Percentiles rank a stretch among this genome's conserved stretches.
These are phyloP conservation scores for Penicillium roqueforti DNA, from an alignment of 495 filamentous ascomycete genomes.

Conservation along the genomic window DNA sequence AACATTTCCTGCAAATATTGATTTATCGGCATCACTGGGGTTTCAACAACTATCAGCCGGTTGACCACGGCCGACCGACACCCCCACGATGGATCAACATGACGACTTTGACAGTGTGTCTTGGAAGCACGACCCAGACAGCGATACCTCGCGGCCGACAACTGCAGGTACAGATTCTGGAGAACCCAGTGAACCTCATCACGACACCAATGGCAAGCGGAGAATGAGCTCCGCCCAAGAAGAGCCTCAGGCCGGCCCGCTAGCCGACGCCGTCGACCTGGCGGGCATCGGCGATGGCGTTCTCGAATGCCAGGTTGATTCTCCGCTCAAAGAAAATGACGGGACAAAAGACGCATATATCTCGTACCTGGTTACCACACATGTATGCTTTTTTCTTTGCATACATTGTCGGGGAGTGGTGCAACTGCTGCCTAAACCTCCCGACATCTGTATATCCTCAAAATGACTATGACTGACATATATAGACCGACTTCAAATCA, in stretches of 20 bases:
- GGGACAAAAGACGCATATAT: slow-evolving; percentile 98
- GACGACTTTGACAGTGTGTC: slow-evolving; percentile 58
- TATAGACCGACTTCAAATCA: slow-evolving; percentile 84
- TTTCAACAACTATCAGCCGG: slow-evolving; percentile 10
- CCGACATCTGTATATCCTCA: not conserved
- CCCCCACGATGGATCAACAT: slow-evolving; percentile 47
- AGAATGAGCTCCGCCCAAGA: slow-evolving; percentile 46
- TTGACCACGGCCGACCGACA: slow-evolving; percentile 17
- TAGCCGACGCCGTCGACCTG: slow-evolving; percentile 56
- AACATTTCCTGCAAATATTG: slow-evolving; percentile 3
- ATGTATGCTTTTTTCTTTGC: slow-evolving; percentile 52
- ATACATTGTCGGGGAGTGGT: not conserved
- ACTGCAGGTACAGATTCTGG: slow-evolving; percentile 44
- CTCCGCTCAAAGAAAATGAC: slow-evolving; percentile 81
- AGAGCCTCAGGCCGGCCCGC: slow-evolving; percentile 49
- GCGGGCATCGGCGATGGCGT: slow-evolving; percentile 71
- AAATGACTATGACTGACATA: slow-evolving; percentile 15
- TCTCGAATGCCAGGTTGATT: slow-evolving; percentile 76
- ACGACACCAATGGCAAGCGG: slow-evolving; percentile 51
- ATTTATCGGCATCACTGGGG: slow-evolving; percentile 1
- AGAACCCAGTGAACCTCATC: slow-evolving; percentile 27
- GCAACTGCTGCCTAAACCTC: slow-evolving; percentile 19
- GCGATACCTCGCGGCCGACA: slow-evolving; percentile 46
- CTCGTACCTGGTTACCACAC: slow-evolving; percentile 87
- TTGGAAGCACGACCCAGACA: slow-evolving; percentile 53